Conservation (phyloP, 208 protist genomes). For the Leishmania arabica region DNA sequence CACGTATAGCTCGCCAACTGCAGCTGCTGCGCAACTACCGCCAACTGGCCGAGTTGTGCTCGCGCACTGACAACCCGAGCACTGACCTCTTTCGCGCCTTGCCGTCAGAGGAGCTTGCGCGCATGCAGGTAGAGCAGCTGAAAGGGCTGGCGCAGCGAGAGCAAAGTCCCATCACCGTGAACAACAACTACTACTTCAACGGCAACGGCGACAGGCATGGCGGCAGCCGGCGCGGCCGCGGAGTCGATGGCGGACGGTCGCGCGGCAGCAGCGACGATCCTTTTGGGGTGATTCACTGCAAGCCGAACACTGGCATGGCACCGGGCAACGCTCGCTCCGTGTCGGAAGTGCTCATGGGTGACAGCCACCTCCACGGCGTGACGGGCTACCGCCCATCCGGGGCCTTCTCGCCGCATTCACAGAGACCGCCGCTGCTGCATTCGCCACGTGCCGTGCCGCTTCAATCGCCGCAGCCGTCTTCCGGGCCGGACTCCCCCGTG, state of each 20-base stretch:
- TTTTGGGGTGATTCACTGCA: neutral
- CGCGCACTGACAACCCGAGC: slow-evolving; percentile 41
- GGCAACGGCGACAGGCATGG: slow-evolving; percentile 2
- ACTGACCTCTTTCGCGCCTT: slow-evolving; percentile 38
- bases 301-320: neutral
- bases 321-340: slow-evolving; percentile 5
- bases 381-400: slow-evolving; percentile 9
- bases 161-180: slow-evolving; percentile 47
- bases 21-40: slow-evolving; percentile 77
- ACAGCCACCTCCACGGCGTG: slow-evolving; percentile 4
- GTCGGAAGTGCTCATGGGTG: slow-evolving; percentile 13
- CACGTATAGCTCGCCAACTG: slow-evolving; percentile 62
- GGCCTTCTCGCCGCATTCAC: slow-evolving; percentile 10
- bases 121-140: slow-evolving; percentile 36
- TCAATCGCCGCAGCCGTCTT: slow-evolving; percentile 35
- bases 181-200: slow-evolving; percentile 66
- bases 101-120: slow-evolving; percentile 45
- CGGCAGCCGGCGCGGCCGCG: slow-evolving; percentile 6
- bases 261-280: slow-evolving; percentile 16
- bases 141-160: slow-evolving; percentile 25
- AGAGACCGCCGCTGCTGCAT: slow-evolving; percentile 13
- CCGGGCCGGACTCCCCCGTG: slow-evolving; percentile 32
- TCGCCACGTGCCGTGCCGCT: slow-evolving; percentile 18
- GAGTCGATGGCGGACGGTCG: neutral
- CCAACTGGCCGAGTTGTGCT: slow-evolving; percentile 56